phyloP scores from a whole-genome alignment of 257 asterid species.

The Solanum appendiculatum region DNA sequence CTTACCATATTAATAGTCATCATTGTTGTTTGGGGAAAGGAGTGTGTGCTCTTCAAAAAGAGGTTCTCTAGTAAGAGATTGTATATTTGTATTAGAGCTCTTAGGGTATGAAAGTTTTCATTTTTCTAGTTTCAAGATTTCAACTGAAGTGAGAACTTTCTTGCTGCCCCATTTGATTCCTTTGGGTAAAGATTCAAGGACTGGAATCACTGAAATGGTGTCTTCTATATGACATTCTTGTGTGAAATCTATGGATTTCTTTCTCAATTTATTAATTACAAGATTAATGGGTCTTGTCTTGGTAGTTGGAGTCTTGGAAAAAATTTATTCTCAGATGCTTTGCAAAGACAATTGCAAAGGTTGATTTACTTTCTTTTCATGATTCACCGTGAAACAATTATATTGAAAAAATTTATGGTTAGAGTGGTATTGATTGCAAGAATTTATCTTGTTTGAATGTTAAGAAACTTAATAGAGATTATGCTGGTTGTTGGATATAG shows the following conservation, averaged over 20 bases:
- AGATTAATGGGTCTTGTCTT: conserved; percentile 40
- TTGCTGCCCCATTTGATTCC: conserved; percentile 8
- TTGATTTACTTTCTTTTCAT: conserved; percentile 10
- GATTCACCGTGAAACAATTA: too few relatives aligned
- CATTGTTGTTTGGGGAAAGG: too few relatives aligned
- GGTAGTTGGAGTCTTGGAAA: conserved; percentile 56
- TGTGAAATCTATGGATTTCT: conserved; percentile 40
- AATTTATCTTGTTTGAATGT: not conserved
- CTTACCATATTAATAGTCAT: too few relatives aligned
- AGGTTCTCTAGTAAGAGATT: too few relatives aligned
- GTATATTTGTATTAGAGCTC: too few relatives aligned
- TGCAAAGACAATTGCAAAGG: conserved; percentile 29
- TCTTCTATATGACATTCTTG: conserved; percentile 65
- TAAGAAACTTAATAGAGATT: conserved; percentile 18
- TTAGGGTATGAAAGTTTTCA: too few relatives aligned
- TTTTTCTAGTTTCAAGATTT: too few relatives aligned
- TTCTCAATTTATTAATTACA: conserved; percentile 42
- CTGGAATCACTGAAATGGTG: conserved; percentile 20
- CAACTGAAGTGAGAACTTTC: not conserved
- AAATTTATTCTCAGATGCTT: conserved; percentile 55
- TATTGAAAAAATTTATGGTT: too few relatives aligned
- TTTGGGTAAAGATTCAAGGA: conserved; percentile 14
- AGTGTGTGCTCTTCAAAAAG: too few relatives aligned
- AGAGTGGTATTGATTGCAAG: conserved; percentile 12
- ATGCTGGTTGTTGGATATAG: conserved; percentile 19